Evolutionary conservation across 192 early-diverging fungal genomes (phyloP), one percentile per base, ranked within the genome.

Genomic region (Umbelopsis sp.): DNA sequence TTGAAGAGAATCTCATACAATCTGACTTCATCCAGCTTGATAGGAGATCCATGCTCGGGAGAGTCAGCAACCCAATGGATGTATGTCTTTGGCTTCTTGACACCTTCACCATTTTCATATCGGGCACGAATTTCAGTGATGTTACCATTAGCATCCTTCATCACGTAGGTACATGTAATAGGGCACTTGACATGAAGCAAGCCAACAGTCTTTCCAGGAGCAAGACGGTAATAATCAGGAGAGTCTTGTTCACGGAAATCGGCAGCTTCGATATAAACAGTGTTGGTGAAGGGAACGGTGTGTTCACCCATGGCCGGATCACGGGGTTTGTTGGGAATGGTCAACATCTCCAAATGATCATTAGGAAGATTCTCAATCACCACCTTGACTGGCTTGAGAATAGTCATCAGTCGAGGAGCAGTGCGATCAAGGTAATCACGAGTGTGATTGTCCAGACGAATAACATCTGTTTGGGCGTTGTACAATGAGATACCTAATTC

Each of bases 51-150:
- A 74, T 91, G 92, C 72, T 88, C 87, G 36, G 88, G 84, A 25
- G 91, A 93, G 70, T 97, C 90, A 44, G 93, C 94, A 26, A 99
- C 86, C 98, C 98, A 99, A 78, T 99, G 98, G 84, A 99, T 98
- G 81, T 92, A 99, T 3, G 98, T 92, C 88, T 97, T 99, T 66
- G 98, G 95, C 83, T 94, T 94, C 72, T 80, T 86, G 74, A 85
- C 85, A 22, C 81, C 86, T 1, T 66, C 70, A 24, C 73, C 83
- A 74, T 91, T 89, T 69, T 97, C 93, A 76, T 95, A 96, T 43
- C 84, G 83, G 66, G 92, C 95, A 45, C 89, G 81, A 32, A 99
- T 74, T 78, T 97, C 93, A 22, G 86, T 79, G 67, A 99, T 82
- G 69, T 93, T 91, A 53, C 98, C 98, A 47, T 85, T 76, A 6